Percentiles rank a stretch among this genome's conserved stretches.
These are phyloP conservation scores for Dendrostoma leiphaemia DNA, from an alignment of 2,329 filamentous ascomycete genomes.

Conservation along the genomic window DNA sequence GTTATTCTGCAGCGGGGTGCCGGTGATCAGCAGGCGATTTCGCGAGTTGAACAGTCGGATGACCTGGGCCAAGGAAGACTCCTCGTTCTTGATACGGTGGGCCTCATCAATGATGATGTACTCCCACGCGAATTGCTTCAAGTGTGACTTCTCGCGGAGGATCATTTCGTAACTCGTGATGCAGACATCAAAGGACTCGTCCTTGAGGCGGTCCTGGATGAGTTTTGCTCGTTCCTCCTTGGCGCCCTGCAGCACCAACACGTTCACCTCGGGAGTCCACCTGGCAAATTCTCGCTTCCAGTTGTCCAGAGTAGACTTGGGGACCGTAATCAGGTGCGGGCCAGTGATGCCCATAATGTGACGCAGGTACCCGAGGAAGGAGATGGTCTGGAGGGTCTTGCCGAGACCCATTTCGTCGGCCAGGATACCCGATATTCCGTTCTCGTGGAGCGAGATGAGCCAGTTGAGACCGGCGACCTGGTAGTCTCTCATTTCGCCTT, in stretches of 20 bases:
- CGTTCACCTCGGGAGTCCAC: conserved; percentile 96
- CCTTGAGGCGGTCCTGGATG: conserved; percentile 87
- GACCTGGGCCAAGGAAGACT: conserved; percentile 93
- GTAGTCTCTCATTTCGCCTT: conserved; percentile 93
- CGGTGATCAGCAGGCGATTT: conserved; percentile 92
- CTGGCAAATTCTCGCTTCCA: conserved; percentile 93
- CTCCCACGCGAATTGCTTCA: conserved; percentile 99
- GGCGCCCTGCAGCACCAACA: conserved; percentile 87
- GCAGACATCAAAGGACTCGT: conserved; percentile 96
- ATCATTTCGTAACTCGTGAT: conserved; percentile 99
- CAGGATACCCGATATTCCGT: conserved; percentile 96
- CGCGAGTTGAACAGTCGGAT: conserved; percentile 95
- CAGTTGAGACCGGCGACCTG: conserved; percentile 95
- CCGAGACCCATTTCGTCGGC: conserved; percentile 99
- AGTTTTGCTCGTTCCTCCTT: conserved; percentile 89
- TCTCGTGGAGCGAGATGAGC: conserved; percentile 96
- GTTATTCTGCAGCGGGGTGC: conserved; percentile 96
- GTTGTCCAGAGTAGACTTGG: conserved; percentile 97
- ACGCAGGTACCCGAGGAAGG: conserved; percentile 91
- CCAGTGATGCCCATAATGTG: conserved; percentile 87
- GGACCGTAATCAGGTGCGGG: conserved; percentile 87
- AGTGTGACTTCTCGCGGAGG: conserved; percentile 84
- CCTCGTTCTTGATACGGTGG: conserved; percentile 98
- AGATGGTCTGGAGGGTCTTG: conserved; percentile 96
- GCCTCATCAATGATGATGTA: conserved; percentile 99